Percentiles rank a stretch among this genome's conserved stretches.
Conservation (phyloP, 805 yeast genomes). For the Wickerhamiella qilinensis region DNA sequence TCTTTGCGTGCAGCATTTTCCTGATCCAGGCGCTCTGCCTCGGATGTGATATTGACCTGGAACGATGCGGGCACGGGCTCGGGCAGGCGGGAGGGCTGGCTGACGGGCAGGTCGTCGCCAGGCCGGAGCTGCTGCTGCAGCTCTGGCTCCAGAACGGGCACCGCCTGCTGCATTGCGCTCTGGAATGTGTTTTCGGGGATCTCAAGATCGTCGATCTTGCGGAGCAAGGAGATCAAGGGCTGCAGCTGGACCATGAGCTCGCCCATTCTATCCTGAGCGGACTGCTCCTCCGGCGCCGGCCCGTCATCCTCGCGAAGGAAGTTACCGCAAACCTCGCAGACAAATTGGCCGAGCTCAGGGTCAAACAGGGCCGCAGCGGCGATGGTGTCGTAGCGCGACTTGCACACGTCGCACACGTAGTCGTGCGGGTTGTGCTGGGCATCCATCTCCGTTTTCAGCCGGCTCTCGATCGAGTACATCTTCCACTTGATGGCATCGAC, state of each 20-base stretch:
- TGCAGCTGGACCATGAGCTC: conserved; percentile 77
- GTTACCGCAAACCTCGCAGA: conserved; percentile 73
- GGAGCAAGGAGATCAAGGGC: conserved; percentile 69
- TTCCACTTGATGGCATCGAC: conserved; percentile 95
- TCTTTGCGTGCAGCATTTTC: conserved; percentile 52
- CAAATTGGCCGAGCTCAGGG: conserved; percentile 63
- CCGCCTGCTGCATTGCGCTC: conserved; percentile 58
- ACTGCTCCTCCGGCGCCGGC: conserved; percentile 60
- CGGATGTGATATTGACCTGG: conserved; percentile 74
- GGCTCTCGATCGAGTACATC: conserved; percentile 68
- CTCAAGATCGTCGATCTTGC: conserved; percentile 62
- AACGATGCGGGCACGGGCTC: conserved; percentile 51
- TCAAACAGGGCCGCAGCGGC: conserved; percentile 75
- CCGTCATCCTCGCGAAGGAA: conserved; percentile 76
- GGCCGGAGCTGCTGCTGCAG: neutral
- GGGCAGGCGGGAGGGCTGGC: conserved; percentile 18
- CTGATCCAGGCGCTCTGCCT: conserved; percentile 62
- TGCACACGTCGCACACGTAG: conserved; percentile 76
- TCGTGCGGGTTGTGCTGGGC: conserved; percentile 87
- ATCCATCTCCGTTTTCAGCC: conserved; percentile 66
- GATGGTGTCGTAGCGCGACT: conserved; percentile 61
- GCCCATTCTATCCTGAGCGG: conserved; percentile 66
- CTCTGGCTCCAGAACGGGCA: conserved; percentile 32
- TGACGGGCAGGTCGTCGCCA: conserved; percentile 8
- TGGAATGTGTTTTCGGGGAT: conserved; percentile 86